Percentiles rank a stretch among this genome's conserved stretches.
Conservation (phyloP, 2,329 filamentous ascomycete species). For the Microsporum ferrugineum region DNA sequence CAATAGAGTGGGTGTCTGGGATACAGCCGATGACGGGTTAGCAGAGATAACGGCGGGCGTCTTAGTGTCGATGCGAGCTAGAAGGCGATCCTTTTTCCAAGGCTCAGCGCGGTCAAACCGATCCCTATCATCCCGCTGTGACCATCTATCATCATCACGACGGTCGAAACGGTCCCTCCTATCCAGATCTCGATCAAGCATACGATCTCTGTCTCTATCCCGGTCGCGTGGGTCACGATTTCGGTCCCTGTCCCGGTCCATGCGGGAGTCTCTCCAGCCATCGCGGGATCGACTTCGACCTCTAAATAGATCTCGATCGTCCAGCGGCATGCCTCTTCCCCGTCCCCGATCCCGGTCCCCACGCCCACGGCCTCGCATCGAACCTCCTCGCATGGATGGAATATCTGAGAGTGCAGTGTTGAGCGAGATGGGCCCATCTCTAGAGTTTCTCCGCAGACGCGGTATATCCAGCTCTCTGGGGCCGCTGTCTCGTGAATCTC, state of each 20-base stretch:
- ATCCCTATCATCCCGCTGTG: slow-evolving; percentile 17
- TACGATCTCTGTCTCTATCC: slow-evolving; percentile 23
- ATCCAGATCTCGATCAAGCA: slow-evolving; percentile 18
- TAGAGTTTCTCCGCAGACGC: slow-evolving; percentile 34
- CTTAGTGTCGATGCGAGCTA: slow-evolving; percentile 17
- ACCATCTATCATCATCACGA: slow-evolving; percentile 23
- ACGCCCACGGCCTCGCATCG: slow-evolving; percentile 33
- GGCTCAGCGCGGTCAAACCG: slow-evolving; percentile 23
- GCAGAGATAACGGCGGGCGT: slow-evolving; percentile 17
- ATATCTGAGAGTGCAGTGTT: slow-evolving; percentile 28
- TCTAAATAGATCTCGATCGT: slow-evolving; percentile 34
- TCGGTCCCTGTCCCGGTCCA: slow-evolving; percentile 22
- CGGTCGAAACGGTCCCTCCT: slow-evolving; percentile 21
- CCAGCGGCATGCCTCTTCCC: slow-evolving; percentile 29
- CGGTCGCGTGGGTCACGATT: slow-evolving; percentile 24
- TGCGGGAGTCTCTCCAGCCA: slow-evolving; percentile 29
- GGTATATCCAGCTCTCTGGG: slow-evolving; percentile 30
- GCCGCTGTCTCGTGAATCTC: slow-evolving; percentile 27
- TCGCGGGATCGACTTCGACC: slow-evolving; percentile 37
- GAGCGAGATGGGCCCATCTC: slow-evolving; percentile 32
- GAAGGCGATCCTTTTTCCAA: slow-evolving; percentile 33
- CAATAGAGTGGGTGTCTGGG: slow-evolving; percentile 8
- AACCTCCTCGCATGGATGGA: slow-evolving; percentile 25
- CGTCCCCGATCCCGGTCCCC: slow-evolving; percentile 35
- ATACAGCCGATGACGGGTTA: slow-evolving; percentile 10